A percentile compares a stretch with the other conserved stretches of the same genome.
Evolutionary conservation across 129 eudicot genomes (phyloP).

Genomic region (Deinandra increscens): DNA sequence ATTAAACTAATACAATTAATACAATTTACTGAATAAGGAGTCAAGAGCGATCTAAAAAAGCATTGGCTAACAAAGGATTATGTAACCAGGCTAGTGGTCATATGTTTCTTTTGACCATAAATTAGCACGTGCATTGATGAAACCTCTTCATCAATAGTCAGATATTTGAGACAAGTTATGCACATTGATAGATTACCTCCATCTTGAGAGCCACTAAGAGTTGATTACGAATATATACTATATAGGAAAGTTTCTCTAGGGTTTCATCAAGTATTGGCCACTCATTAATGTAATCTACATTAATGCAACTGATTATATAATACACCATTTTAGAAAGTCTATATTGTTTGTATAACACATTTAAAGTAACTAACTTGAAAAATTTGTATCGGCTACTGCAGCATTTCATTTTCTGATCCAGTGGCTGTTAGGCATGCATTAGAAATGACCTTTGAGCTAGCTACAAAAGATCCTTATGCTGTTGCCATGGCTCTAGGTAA

Average conservation of each 20-base stretch:
- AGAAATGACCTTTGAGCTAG: constrained; percentile 79
- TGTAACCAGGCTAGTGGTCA: background rate
- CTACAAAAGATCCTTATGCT: constrained; percentile 85
- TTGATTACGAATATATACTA: background rate
- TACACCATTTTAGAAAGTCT: background rate
- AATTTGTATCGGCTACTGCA: constrained; percentile 37
- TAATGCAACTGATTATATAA: background rate
- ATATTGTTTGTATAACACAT: background rate
- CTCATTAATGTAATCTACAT: background rate
- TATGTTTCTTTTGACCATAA: background rate
- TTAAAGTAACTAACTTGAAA: constrained; percentile 1
- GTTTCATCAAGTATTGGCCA: background rate
- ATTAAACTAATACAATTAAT: too few relatives aligned
- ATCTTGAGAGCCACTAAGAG: background rate
- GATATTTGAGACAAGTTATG: background rate
- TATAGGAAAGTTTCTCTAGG: background rate
- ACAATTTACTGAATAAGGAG: too few relatives aligned
- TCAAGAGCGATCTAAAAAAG: too few relatives aligned
- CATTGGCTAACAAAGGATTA: background rate
- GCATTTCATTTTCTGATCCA: constrained; percentile 89
- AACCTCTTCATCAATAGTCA: background rate
- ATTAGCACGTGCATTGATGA: background rate
- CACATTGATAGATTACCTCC: background rate
- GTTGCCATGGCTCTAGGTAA: constrained; percentile 95
- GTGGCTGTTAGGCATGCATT: constrained; percentile 91